Base-by-base conservation (phyloP, 257 asterid genomes). In the Dorcoceras hygrometricum region DNA sequence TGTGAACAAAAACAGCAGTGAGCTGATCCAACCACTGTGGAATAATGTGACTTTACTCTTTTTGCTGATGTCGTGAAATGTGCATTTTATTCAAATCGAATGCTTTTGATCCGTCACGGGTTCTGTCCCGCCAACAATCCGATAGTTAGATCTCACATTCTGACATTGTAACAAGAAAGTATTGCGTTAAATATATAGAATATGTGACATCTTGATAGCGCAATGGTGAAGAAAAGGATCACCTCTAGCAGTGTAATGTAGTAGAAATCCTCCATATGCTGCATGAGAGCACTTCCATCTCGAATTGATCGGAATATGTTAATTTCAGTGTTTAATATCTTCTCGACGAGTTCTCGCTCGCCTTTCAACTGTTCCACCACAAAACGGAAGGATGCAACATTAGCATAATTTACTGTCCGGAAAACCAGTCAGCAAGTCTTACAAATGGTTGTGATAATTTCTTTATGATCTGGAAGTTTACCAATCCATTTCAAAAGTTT, bases 221-320 rank as follows among this genome's bases (percentile, higher is more conserved):
- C n/a, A 51, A 39, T 6, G 19, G 58, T 20, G 68, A 43, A 1
- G 63, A 66, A 36, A 26, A 8, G 7, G 25, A 20, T 59, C 78
- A 93, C 99, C 99, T 93, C 97, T 58, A 93, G 84, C 70, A 93
- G 76, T 4, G 95, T 74, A 34, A 93, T 76, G 72, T 93, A 93
- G 59, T 93, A 93, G 85, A 93, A 93, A 79, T 93, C 97, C 79
- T 93, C 99, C 99, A 93, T 93, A 56, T 93, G 99, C 83, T 93
- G 99, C 99, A 90, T 90, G 6, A 93, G 95, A 60, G 96, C 99
- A 82, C 88, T 93, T 54, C 97, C 99, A 74, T 93, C 99, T 85
- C 99, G 83, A 53, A 93, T 90, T n/a, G 97, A 65, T 6, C 79
- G 94, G 84, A 93, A 93, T 57, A 93, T 88, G 68, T 85, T 93